Evolutionary conservation across 2,329 filamentous ascomycete species (phyloP), one percentile per base, ranked within the genome.

Genomic region (Neopestalotiopsis rosae): DNA sequence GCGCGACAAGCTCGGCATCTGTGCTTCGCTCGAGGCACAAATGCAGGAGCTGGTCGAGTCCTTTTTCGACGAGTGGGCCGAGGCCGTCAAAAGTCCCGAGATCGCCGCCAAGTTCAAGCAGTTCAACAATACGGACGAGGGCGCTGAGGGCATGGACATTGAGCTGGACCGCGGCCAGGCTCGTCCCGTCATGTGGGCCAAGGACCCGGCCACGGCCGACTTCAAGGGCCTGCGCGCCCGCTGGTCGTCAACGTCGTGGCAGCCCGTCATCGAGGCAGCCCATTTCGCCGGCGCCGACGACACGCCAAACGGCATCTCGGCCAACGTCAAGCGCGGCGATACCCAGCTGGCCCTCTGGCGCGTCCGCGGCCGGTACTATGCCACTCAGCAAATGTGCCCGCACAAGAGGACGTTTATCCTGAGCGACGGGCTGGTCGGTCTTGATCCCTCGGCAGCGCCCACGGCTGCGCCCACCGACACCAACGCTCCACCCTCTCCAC

Each of bases 11-110:
- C 89, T 97, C 0, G 94, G 94, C 38, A 95, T 97, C 74, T 92
- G 90, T 78, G 92, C 91, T 3, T 91, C 93, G 5, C 89, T 97
- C 32, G 94, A 97, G 81, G 88, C 90, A 42, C 94, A 97, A 79
- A 97, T 97, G 94, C 86, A 93, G 75, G 91, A 93, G 64, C 88
- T 97, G 1, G 93, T 97, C 5, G 91, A 90, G 72, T 89, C 89
- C 17, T 97, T 91, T 85, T 97, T 96, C 82, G 94, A 94, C 82
- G 94, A 97, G 81, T 97, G 94, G 94, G 93, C 92, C 14, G 93
- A 95, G 79, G 93, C 92, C 0, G 86, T 97, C 77, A 88, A 88
- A 61, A 86, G 90, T 69, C 92, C 93, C 0, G 87, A 88, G 63
- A 88, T 91, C 49, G 86, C 88, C 5, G 89, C 88, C 71, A 87